phyloP scores from a whole-genome alignment of 306 rosid genomes.

The Astragalus membranaceus region DNA sequence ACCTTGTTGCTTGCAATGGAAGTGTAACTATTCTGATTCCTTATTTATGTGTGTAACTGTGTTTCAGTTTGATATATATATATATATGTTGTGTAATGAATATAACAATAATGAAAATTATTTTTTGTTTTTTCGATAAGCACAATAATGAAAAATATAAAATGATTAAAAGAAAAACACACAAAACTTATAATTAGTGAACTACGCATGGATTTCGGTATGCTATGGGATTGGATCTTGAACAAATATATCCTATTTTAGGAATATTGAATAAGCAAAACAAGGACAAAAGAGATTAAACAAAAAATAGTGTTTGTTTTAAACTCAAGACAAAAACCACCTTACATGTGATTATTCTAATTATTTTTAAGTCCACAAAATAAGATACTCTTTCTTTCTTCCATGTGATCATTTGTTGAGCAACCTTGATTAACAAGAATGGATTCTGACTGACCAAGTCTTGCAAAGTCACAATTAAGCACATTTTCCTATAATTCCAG shows the following conservation, averaged over 20 bases:
- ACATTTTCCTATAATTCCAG: conserved; percentile 56
- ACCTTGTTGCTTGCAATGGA: background rate
- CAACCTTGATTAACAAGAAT: too few relatives aligned
- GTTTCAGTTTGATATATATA: background rate
- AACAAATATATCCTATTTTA: conserved; percentile 11
- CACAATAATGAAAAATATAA: background rate
- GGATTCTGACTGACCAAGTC: too few relatives aligned
- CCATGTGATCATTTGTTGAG: too few relatives aligned
- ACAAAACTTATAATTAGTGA: background rate
- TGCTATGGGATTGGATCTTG: conserved; percentile 20
- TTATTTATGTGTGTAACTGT: background rate
- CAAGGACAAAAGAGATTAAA: background rate
- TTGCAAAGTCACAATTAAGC: too few relatives aligned
- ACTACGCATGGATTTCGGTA: conserved; percentile 6
- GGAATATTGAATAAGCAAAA: conserved; percentile 26
- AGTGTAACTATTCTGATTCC: conserved; percentile 4
- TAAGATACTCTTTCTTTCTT: background rate
- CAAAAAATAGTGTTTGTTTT: background rate
- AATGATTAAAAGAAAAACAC: background rate
- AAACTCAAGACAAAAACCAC: background rate
- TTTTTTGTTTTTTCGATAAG: too few relatives aligned
- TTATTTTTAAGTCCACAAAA: background rate
- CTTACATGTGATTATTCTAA: background rate
- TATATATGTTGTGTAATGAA: background rate
- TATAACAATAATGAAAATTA: background rate